Evolutionary conservation across 202 grass and related monocot genomes (phyloP), one percentile per base, ranked within the genome.

Genomic region (Sporobolus alterniflorus): DNA sequence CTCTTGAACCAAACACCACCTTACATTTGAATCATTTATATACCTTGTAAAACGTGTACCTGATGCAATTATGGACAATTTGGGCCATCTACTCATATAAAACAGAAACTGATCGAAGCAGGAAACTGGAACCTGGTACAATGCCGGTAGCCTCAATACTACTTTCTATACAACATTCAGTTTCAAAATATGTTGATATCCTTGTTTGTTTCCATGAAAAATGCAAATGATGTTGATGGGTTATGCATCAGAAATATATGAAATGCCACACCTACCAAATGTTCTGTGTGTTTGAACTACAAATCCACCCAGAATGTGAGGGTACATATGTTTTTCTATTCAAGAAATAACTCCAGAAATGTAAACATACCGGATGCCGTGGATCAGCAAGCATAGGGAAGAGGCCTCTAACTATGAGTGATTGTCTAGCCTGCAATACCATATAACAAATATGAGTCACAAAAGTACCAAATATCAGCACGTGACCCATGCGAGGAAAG

Each of bases 301-400:
- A 74, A 42, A 86, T 48, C 12, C 3, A 77, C 12, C 62, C 49
- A 75, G 17, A 28, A n/a, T 20, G 39, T 34, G 48, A 5, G 28
- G 33, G 3, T 7, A 51, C 21, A 67, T 11, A 29, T 76, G 50
- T 32, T 48, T 52, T 79, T 73, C 33, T 39, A 82, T 82, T 82
- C 47, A 49, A 52, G 18, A 69, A 26, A 9, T 24, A 68, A 87
- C 71, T 32, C n/a, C 4, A 36, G 31, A 65, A 50, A 75, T 55
- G 49, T 21, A 54, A 69, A 94, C 96, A 94, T 92, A 99, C 93
- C 17, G 91, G 91, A 77, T 99, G 97, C 4, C 97, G 83, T 20
- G 97, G 97, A 94, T 99, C 97, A 33, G 97, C 97, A 73, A 99
- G 91, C 93, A 99, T 96, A 32, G 97, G 97, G 66, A 96, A 99